Evolutionary conservation across 2,329 filamentous ascomycete genomes (phyloP), one percentile per base, ranked within the genome.

Genomic region (Colletotrichum agaves): DNA sequence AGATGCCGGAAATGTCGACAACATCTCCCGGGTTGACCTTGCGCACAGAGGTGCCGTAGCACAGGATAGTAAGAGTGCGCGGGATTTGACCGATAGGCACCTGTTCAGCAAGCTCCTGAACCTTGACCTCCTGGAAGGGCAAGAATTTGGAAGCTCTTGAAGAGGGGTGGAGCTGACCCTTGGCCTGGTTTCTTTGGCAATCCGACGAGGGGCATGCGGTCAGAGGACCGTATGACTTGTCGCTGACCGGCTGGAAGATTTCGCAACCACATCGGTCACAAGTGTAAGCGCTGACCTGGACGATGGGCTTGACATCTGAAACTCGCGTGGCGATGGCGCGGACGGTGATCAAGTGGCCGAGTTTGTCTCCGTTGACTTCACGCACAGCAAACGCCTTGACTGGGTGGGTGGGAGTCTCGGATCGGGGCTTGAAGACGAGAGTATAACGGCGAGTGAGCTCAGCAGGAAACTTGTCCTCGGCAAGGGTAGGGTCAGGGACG

Each of bases 41-140:
- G 67, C 96, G 87, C 33, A 95, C 93, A 12, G 97, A 85, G 69
- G 89, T 92, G 69, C 96, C 96, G 75, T 97, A 91, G 79, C 94
- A 97, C 74, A 97, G 88, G 21, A 99, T 84, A 0, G 95, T 98
- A 70, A 99, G 83, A 64, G 93, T 93, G 67, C 96, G 89, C 35
- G 96, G 96, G 74, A 99, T 99, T 77, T 99, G 96, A 57, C 96
- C 96, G 71, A 99, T 97, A 7, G 96, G 96, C 0, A 99, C 96
- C 79, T 99, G 96, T 78, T 99, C 96, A n/a, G 96, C 94, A 89
- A 98, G 93, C 78, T 99, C 96, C 80, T 99, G 96, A 63, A 99
- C 94, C 83, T 98, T 98, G 80, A 98, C 90, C 80, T 99, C 96
- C 79, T 99, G 96, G 83, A 99, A 99, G 3, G 96, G 94, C 75